Evolutionary conservation across 805 yeast species (phyloP), one percentile per base, ranked within the genome.

Genomic region (Saturnispora sekii): DNA sequence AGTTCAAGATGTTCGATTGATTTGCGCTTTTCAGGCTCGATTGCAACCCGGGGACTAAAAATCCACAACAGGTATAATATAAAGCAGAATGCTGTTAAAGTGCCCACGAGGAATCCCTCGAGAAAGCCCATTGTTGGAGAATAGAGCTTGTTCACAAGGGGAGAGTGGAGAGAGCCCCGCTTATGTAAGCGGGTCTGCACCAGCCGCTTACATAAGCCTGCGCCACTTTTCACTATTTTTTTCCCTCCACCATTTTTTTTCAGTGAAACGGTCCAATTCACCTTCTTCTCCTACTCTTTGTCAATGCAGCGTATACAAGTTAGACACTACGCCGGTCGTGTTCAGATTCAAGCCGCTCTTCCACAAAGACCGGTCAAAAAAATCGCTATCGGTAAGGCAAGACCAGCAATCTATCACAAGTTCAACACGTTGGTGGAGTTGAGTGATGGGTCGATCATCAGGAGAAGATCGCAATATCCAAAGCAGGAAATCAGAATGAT

Each of bases 341-440:
- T 58, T 15, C 53, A 50, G 45, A 51, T 57, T 26, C 53, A 51
- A 15, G 49, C 56, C 3, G 59, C 63, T 10, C 54, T 65, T 15
- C 65, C 69, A 29, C 44, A 46, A 46, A 74, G 90, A 66, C 87
- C 86, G 42, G 61, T 74, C 64, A 80, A 76, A 60, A 81, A 77
- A 61, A 82, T 84, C 54, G 64, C 68, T 48, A 64, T 81, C 45
- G 97, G 97, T 45, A 84, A 84, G 61, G 88, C 96, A 14, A 77
- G 97, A 64, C 97, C 97, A 2, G 88, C 96, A 31, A 83, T 93
- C 35, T 89, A 86, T 64, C 76, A 90, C 66, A 86, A 86, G 62
- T 93, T 93, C 61, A 88, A 90, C 51, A 83, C 89, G 30, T 65
- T 73, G 32, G 89, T 93, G n/a, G 95, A 90, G 64, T 72, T 89